Evolutionary conservation across 176 grass and related monocot genomes (phyloP), one percentile per base, ranked within the genome.

Genomic region (Raddia distichophylla): DNA sequence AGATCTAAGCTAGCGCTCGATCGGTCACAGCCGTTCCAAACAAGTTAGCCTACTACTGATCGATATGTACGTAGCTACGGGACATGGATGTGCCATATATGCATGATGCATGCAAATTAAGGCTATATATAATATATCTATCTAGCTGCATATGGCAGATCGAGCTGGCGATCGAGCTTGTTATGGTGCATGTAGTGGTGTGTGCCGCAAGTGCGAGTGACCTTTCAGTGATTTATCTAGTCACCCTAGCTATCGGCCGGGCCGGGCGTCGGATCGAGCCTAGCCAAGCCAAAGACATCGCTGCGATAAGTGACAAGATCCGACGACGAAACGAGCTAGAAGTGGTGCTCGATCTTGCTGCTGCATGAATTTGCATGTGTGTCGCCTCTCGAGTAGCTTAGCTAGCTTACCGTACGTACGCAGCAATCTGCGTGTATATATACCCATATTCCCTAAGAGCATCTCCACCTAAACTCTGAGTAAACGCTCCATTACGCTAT

Each of bases 221-320:
- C 79, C 72, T 71, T 77, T 77, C 53, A 44, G 87, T 78, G 83
- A 51, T 64, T 82, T 73, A 82, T 82, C 82, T 73, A 82, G 87
- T 86, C 87, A 86, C n/a, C 59, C 72, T 67, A 69, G 37, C 37
- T 40, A 40, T 40, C 37, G 37, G 37, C 27, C 15, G 2, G 43
- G n/a, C n/a, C n/a, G n/a, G 27, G 27, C 47, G 49, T n/a, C 60
- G 82, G 82, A 27, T 27, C 27, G 27, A 66, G 27, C 49, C 59
- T 73, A 78, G 66, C 64, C 19, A 77, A 12, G 54, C 33, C 27
- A 48, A 17, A 74, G 34, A 27, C 33, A 1, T 27, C 27, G 18
- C 1, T 4, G 7, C 44, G 77, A 14, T 18, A 18, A 56, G 65
- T 71, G 65, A 70, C 78, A 71, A 81, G 40, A 81, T 78, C 76